Percentiles rank a stretch among this genome's conserved stretches.
Conservation (phyloP, 129 eudicot species). For the Artemisia argyi region DNA sequence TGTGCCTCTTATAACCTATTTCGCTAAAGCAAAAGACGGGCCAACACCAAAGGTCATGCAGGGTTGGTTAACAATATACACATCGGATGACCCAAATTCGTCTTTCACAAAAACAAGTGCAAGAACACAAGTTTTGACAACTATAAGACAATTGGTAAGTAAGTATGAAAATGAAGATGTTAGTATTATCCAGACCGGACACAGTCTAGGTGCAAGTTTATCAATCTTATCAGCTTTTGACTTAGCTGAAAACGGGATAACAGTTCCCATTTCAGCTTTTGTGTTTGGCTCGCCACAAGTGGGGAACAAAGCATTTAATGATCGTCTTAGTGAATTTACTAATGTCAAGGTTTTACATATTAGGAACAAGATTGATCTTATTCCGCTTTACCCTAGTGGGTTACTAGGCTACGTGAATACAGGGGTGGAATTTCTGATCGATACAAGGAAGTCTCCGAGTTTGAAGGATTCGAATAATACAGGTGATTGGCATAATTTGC, state of each 20-base stretch:
- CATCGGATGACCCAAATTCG: constrained; percentile 61
- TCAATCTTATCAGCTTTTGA: constrained; percentile 71
- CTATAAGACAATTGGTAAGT: constrained; percentile 43
- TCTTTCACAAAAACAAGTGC: constrained; percentile 77
- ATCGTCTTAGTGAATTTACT: constrained; percentile 37
- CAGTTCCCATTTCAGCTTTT: constrained; percentile 64
- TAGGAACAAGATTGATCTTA: constrained; percentile 67
- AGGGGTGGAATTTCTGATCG: constrained; percentile 63
- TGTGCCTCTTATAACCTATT: no score
- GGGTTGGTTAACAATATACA: constrained; percentile 83
- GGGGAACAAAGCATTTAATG: constrained; percentile 69
- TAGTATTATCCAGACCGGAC: constrained; percentile 69
- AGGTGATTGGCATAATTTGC: constrained; percentile 86
- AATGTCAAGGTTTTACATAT: constrained; percentile 75
- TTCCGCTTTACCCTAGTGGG: constrained; percentile 69
- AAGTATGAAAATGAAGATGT: constrained; percentile 50
- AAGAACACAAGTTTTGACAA: constrained; percentile 47
- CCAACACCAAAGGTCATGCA: constrained; percentile 53
- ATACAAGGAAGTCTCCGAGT: constrained; percentile 61
- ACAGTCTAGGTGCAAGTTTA: constrained; percentile 78
- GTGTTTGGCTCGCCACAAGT: constrained; percentile 87
- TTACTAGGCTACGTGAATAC: constrained; percentile 62
- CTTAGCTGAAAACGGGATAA: constrained; percentile 67
- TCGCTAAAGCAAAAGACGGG: no score
- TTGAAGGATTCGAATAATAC: constrained; percentile 57